Evolutionary conservation across 116 monocot species (phyloP).

Genomic region (Dioscorea cayenensis): DNA sequence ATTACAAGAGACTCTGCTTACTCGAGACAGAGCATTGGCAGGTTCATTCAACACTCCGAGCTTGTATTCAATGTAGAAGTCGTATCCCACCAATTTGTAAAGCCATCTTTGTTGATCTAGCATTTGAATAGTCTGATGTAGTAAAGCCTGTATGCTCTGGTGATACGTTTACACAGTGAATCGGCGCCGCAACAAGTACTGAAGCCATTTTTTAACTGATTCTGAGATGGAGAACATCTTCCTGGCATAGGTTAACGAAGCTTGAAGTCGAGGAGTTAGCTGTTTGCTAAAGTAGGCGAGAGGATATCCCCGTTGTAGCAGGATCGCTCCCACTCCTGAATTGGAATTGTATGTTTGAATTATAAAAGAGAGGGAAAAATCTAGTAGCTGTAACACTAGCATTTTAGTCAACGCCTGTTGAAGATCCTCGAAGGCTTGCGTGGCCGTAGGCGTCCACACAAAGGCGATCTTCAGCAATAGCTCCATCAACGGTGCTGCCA

Average conservation of each 20-base stretch:
- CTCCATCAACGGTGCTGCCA: too few species aligned
- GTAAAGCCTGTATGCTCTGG: neutral
- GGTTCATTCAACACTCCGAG: neutral
- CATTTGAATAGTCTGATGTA: neutral
- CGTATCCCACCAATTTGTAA: neutral
- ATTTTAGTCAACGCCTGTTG: neutral
- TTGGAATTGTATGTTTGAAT: neutral
- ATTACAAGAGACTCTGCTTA: neutral
- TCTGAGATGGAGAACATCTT: neutral
- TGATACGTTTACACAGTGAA: neutral
- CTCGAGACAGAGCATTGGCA: neutral
- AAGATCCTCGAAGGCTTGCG: neutral
- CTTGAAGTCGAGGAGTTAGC: neutral
- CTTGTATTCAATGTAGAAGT: neutral
- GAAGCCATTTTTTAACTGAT: neutral
- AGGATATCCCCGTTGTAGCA: neutral
- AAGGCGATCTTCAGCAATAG: neutral
- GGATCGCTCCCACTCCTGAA: neutral
- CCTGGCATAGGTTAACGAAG: neutral
- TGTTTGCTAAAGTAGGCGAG: neutral
- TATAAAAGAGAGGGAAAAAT: neutral
- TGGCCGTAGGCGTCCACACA: neutral
- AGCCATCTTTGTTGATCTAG: neutral
- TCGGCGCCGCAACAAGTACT: neutral
- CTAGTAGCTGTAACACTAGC: neutral